Evolutionary conservation across 768 basidiomycete genomes (phyloP).

Genomic region (Leccinellum rugosiceps): DNA sequence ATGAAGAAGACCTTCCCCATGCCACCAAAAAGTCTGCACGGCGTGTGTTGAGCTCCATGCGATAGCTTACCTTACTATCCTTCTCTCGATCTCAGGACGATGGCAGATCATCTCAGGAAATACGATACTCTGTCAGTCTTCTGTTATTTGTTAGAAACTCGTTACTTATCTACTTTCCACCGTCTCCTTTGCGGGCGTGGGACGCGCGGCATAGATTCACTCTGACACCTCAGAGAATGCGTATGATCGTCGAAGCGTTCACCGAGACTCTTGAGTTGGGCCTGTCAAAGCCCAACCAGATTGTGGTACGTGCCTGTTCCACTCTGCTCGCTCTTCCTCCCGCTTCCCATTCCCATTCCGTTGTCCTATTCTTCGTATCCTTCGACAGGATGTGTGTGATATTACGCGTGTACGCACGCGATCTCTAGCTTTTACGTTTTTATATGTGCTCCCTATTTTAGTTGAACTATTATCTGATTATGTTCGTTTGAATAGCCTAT

Average conservation of each 20-base stretch:
- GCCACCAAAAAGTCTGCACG: slow-evolving; percentile 80
- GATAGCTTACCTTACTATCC: slow-evolving; percentile 6
- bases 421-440: background rate
- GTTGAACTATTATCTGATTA: slow-evolving; percentile 8
- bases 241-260: slow-evolving; percentile 96
- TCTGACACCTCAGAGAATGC: slow-evolving; percentile 86
- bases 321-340: background rate
- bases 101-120: slow-evolving; percentile 91
- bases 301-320: slow-evolving; percentile 67
- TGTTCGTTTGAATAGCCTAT: slow-evolving; percentile 56
- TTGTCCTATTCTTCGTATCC: background rate
- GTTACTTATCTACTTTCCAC: slow-evolving; percentile 2
- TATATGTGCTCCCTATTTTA: background rate
- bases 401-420: background rate
- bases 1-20: slow-evolving; percentile 85
- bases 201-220: slow-evolving; percentile 57
- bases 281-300: slow-evolving; percentile 74
- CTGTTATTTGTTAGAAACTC: background rate
- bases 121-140: slow-evolving; percentile 77
- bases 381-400: background rate
- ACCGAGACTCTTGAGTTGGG: slow-evolving; percentile 88
- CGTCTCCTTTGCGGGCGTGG: background rate
- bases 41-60: background rate
- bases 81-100: slow-evolving; percentile 53
- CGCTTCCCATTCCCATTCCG: slow-evolving; percentile 3